A percentile compares a stretch with the other conserved stretches of the same genome.
Conservation (phyloP, 2,329 filamentous ascomycete genomes). For the Fusarium papillatum region DNA sequence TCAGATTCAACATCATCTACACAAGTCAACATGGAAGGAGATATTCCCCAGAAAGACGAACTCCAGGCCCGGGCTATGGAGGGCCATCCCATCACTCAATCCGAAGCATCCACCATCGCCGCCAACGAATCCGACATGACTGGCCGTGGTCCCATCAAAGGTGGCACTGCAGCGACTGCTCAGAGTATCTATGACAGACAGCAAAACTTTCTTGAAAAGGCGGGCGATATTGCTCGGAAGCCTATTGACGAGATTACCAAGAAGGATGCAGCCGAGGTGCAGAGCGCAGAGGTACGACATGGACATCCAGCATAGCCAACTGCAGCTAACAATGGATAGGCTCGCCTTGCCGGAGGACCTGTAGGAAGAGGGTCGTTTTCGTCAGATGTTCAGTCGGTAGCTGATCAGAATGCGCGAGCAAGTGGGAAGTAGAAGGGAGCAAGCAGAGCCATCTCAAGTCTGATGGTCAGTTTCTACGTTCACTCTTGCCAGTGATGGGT, state of each 20-base stretch:
- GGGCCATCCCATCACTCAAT: constrained; percentile 27
- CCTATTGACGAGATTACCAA: constrained; percentile 17
- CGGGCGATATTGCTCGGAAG: constrained; percentile 20
- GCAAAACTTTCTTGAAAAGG: constrained; percentile 27
- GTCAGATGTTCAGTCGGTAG: constrained; percentile 19
- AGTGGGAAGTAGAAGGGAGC: neutral
- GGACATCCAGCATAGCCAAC: fast-evolving
- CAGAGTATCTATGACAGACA: constrained; percentile 27
- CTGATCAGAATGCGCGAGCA: constrained; percentile 14
- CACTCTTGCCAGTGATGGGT: neutral
- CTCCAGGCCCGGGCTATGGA: constrained; percentile 22
- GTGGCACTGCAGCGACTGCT: constrained; percentile 21
- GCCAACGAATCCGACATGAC: constrained; percentile 30
- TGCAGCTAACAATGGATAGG: neutral
- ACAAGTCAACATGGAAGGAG: neutral
- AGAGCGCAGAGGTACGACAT: constrained; percentile 21
- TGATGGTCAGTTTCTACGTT: neutral
- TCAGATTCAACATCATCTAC: neutral
- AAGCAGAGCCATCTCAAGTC: neutral
- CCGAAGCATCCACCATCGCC: constrained; percentile 17
- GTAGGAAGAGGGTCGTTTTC: constrained; percentile 24
- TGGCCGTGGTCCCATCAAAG: constrained; percentile 27
- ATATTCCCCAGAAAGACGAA: constrained; percentile 25
- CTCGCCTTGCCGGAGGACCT: constrained; percentile 17
- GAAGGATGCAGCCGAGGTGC: constrained; percentile 28